These are phyloP conservation scores for Akanthomyces uredinophilus DNA, from an alignment of 2,329 filamentous ascomycete species.

Conservation along the genomic window DNA sequence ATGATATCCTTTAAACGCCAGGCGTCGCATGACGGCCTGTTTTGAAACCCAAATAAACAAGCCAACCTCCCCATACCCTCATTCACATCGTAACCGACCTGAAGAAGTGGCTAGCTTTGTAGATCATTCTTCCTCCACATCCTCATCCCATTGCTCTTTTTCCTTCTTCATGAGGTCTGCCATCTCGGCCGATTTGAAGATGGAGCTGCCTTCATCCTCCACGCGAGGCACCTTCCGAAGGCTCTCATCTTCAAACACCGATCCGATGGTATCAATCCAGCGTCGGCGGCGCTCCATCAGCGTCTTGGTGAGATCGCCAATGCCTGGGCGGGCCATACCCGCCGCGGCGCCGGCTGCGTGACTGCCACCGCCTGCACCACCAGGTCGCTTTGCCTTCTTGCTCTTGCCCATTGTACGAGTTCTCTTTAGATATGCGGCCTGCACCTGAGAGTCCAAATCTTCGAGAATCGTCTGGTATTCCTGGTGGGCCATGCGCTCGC, in stretches of 20 bases:
- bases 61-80: background rate
- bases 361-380: slow-evolving; percentile 68
- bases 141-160: slow-evolving; percentile 76
- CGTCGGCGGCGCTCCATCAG: slow-evolving; percentile 86
- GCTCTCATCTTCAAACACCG: slow-evolving; percentile 81
- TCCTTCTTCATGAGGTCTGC: slow-evolving; percentile 67
- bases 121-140: slow-evolving; percentile 59
- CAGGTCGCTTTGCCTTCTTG: slow-evolving; percentile 80
- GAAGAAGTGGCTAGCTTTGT: no score
- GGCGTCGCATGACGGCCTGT: background rate
- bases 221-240: slow-evolving; percentile 64
- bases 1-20: slow-evolving; percentile 5
- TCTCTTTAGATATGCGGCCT: slow-evolving; percentile 91
- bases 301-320: slow-evolving; percentile 85
- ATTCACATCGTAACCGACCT: background rate
- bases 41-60: background rate
- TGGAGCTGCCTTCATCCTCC: slow-evolving; percentile 58
- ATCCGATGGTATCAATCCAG: slow-evolving; percentile 88
- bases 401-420: slow-evolving; percentile 91
- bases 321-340: slow-evolving; percentile 67
- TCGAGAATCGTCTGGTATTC: slow-evolving; percentile 97
- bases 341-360: slow-evolving; percentile 48
- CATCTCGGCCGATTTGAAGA: slow-evolving; percentile 74
- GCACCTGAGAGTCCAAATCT: slow-evolving; percentile 90
- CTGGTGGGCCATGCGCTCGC: slow-evolving; percentile 91